Evolutionary conservation across 2,329 filamentous ascomycete species (phyloP).

Genomic region (Arachnomyces sp.): DNA sequence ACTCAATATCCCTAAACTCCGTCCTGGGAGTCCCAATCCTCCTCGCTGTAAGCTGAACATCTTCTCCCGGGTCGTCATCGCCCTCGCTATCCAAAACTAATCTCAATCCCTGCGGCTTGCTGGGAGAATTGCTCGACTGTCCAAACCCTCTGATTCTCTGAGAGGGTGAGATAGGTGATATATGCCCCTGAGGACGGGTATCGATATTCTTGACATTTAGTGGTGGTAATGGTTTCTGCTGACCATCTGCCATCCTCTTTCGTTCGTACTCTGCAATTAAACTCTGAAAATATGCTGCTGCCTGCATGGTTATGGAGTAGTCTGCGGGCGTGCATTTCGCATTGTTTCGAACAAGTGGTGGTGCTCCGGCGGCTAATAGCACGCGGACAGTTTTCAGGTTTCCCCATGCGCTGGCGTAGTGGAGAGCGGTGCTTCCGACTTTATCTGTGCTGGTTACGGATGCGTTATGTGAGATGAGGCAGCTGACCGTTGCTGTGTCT

Average conservation of each 20-base stretch:
- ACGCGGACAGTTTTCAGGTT: constrained; percentile 70
- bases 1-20: no score
- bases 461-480: constrained; percentile 20
- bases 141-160: not conserved
- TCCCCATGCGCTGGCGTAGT: constrained; percentile 77
- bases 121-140: no score
- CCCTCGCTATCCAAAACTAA: no score
- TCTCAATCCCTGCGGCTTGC: no score
- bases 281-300: constrained; percentile 75
- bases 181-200: not conserved
- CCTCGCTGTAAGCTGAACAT: no score
- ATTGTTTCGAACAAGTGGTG: constrained; percentile 62
- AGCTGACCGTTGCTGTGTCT: constrained; percentile 20
- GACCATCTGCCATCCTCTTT: constrained; percentile 5
- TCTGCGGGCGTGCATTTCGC: constrained; percentile 78
- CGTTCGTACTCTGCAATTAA: constrained; percentile 55
- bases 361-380: constrained; percentile 69
- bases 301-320: constrained; percentile 73
- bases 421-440: constrained; percentile 77
- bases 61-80: no score
- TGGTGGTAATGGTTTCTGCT: constrained; percentile 4
- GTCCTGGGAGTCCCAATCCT: no score
- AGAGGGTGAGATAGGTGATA: constrained; percentile 3
- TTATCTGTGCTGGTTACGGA: constrained; percentile 55
- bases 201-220: constrained; percentile 4